Base-by-base conservation (phyloP, 345 rosid species). In the Psidium friedrichsthalianum region DNA sequence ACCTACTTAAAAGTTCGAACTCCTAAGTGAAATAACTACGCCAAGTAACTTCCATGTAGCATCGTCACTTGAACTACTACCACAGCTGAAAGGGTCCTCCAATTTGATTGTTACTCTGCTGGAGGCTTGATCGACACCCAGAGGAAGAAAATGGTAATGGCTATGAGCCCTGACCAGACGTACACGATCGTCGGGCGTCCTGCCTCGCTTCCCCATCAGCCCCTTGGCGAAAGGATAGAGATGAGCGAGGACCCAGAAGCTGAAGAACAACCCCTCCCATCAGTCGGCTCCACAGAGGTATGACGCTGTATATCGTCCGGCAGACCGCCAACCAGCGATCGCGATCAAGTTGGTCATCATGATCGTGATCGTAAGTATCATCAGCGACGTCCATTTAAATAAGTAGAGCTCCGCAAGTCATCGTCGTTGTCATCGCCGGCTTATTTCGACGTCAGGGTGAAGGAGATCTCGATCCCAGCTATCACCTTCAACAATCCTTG, bases 181-280 rank as follows among this genome's bases (percentile, higher is more conserved):
- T 29, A 88, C 55, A 87, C 89, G 47, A 89, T 85, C 9, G 91
- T 89, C 2, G 90, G 90, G 91, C 5, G 90, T 84, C 89, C 86
- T 90, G 61, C 90, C 86, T 83, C 86, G 52, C 57, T 83, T 86
- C 49, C 90, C 90, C 92, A 86, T 88, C 56, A 88, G 74, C 47
- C 92, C 90, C 83, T 88, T 90, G 3, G 89, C 90, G 25, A 87
- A 86, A 6, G 90, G 90, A 56, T 90, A 87, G 85, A 87, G 88
- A 87, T 89, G 89, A 25, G 82, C 88, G 25, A 90, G 85, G 8
- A 88, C 86, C 87, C 90, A 88, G 82, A 87, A 90, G 87, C 92
- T 90, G 86, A 87, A 88, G 86, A 86, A 88, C 84, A 86, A 86
- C 89, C 2, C 89, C 88, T 53, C 90, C 89, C 15, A 88, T 53